A percentile compares a stretch with the other conserved stretches of the same genome.
Evolutionary conservation across 2,329 filamentous ascomycete genomes (phyloP).

Genomic region (Paraphaeosphaeria sporulosa): DNA sequence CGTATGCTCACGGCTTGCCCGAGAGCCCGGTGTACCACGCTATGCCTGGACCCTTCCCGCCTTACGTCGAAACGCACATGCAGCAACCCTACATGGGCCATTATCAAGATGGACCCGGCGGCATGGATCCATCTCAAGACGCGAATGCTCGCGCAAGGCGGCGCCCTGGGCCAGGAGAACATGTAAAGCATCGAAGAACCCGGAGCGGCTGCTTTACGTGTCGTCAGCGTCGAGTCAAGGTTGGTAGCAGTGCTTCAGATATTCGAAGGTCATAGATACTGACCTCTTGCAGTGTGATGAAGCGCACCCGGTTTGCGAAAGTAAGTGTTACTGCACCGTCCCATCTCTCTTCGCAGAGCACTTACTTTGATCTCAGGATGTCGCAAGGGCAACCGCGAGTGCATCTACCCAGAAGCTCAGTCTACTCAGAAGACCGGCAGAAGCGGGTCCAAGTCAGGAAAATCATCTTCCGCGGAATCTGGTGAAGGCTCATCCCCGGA

Average conservation of each 20-base stretch:
- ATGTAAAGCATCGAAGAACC: constrained; percentile 91
- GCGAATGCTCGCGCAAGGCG: constrained; percentile 39
- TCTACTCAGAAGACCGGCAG: constrained; percentile 58
- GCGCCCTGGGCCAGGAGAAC: constrained; percentile 59
- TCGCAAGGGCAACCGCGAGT: constrained; percentile 89
- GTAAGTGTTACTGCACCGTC: constrained; percentile 51
- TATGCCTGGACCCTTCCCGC: constrained; percentile 39
- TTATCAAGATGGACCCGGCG: constrained; percentile 43
- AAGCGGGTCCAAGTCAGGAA: constrained; percentile 53
- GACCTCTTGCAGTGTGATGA: constrained; percentile 79
- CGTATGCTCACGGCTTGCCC: constrained; percentile 36
- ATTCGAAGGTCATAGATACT: constrained; percentile 18
- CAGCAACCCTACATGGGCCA: constrained; percentile 45
- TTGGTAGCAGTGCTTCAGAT: constrained; percentile 34
- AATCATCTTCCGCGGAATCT: constrained; percentile 54
- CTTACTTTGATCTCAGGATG: constrained; percentile 66
- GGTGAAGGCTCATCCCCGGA: constrained; percentile 62
- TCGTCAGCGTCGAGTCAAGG: constrained; percentile 83
- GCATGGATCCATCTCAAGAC: constrained; percentile 36
- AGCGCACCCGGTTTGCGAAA: constrained; percentile 82
- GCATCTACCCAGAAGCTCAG: constrained; percentile 82
- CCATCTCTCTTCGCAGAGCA: constrained; percentile 10
- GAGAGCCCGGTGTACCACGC: constrained; percentile 43
- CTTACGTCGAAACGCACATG: constrained; percentile 40
- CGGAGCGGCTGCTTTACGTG: constrained; percentile 95